Evolutionary conservation across 176 grass and related monocot species (phyloP).

Genomic region (Olyra latifolia): DNA sequence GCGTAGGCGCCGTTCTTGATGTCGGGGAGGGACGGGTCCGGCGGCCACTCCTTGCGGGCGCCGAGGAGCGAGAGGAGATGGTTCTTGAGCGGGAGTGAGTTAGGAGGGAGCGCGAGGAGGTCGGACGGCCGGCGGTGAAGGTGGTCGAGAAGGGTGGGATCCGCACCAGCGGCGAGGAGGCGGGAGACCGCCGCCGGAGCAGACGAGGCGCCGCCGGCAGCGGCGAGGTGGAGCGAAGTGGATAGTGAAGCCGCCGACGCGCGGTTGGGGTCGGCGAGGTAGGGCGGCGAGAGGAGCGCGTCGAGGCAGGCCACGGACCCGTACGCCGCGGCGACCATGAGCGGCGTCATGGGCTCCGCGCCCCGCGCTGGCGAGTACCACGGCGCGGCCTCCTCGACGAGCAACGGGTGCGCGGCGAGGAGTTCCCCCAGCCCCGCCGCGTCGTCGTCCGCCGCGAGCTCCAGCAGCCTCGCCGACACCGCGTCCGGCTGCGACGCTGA

Average conservation of each 20-base stretch:
- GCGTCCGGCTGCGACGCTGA: neutral
- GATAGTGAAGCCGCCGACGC: slow-evolving; percentile 36
- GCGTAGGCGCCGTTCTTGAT: slow-evolving; percentile 81
- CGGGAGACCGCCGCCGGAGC: slow-evolving; percentile 37
- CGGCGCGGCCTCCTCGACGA: slow-evolving; percentile 48
- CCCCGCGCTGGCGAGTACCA: slow-evolving; percentile 58
- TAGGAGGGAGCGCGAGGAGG: slow-evolving; percentile 39
- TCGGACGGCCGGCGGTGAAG: slow-evolving; percentile 54
- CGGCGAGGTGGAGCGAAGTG: slow-evolving; percentile 63
- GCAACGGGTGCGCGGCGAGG: slow-evolving; percentile 35
- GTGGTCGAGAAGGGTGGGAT: slow-evolving; percentile 45
- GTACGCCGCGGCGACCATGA: slow-evolving; percentile 71
- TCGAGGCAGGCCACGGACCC: slow-evolving; percentile 53
- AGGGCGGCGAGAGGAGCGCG: slow-evolving; percentile 42
- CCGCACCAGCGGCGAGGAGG: slow-evolving; percentile 59
- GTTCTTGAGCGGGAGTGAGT: slow-evolving; percentile 36
- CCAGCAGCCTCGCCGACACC: slow-evolving; percentile 39
- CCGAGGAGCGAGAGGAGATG: slow-evolving; percentile 51
- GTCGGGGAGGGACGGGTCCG: slow-evolving; percentile 72
- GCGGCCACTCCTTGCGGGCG: slow-evolving; percentile 72
- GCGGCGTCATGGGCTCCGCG: slow-evolving; percentile 53
- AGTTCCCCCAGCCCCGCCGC: slow-evolving; percentile 22
- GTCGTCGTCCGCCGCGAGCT: slow-evolving; percentile 58
- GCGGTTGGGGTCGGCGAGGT: slow-evolving; percentile 54
- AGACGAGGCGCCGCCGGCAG: slow-evolving; percentile 43